Evolutionary conservation across 768 basidiomycete species (phyloP), one percentile per base, ranked within the genome.

Genomic region (Boletellus ananas): DNA sequence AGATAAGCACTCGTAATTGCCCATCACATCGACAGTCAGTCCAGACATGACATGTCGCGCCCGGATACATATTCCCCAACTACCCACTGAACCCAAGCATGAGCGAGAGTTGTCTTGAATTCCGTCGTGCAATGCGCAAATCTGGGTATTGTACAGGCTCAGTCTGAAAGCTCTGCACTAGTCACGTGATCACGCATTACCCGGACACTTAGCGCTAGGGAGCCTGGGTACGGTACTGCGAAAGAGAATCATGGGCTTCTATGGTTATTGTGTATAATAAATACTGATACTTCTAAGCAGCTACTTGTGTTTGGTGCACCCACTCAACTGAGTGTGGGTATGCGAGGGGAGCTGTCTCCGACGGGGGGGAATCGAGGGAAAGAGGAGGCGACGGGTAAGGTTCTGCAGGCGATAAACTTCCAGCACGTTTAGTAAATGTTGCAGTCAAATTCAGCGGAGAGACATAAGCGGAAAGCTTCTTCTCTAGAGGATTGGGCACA

Each of bases 381-480:
- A 67, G 69, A 44, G 78, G 79, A 2, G 77, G 79, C 0, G 78
- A 78, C 17, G 79, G 79, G 60, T 80, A 80, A 14, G 74, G 68
- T 31, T 71, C 70, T n/a, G 59, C 59, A 7, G 72, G 71, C 38
- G 66, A 67, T 33, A 49, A 54, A 29, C 53, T 49, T 31, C 51
- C 56, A 6, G 45, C 36, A 23, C 66, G 62, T 50, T 70, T 62
- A 21, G 52, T 56, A 18, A 64, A 61, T 20, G 54, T 50, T 18
- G 56, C 53, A 18, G 57, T 50, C 34, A 56, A 27, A 23, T 52
- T 55, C 17, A 58, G 46, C 6, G 68, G 62, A 20, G 57, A 36
- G 6, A 64, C 33, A 34, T 43, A 54, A 10, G 48, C 27, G 34
- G 50, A 54, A 21, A 57, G 37, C 27, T 57, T 66, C 43, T 43